Base-by-base conservation (phyloP, 345 rosid genomes). In the Camelina neglecta region DNA sequence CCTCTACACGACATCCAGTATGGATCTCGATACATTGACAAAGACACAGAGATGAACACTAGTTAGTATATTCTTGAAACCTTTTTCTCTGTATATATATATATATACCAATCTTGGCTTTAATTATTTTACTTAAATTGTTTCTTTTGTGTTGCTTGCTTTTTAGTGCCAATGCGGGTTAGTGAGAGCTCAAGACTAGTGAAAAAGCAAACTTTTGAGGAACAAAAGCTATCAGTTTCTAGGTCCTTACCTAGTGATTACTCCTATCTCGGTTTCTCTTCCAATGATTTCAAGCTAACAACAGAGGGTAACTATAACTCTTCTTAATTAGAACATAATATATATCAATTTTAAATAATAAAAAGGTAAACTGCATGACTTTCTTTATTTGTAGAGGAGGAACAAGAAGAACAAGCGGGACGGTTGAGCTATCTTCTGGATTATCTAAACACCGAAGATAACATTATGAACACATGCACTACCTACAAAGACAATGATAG, bases 31-130 rank as follows among this genome's bases (percentile, higher is more conserved):
- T 82, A 79, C 23, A 41, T 77, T 9, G 92, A 86, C n/a, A 85
- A 85, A 68, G 95, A 94, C 81, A 35, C 80, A 1, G 98, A 90
- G 73, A 75, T 83, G 79, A 86, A 80, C 75, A 67, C 89, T 9
- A 69, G 97, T 76, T 44, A 75, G 73, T 75, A 39, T 23, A 54
- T 41, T 24, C 38, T 15, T 38, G 41, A 15, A 68, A 15, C 9
- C 51, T 54, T 39, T 38, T 38, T 38, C 9, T 35, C 1, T 38
- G 11, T 38, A 2, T 38, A 8, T 38, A 2, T 38, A 8, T 38
- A 2, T 38, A 38, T 38, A 38, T 38, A 38, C 42, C 42, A 38
- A 9, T 9, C 42, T 89, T 74, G 0, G 7, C n/a, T 57, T 55
- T 21, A 33, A 33, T 10, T 16, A 36, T 35, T 58, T 38, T 11